These are phyloP conservation scores for Colletotrichum sp. DNA, from an alignment of 2,329 filamentous ascomycete genomes.

Conservation along the genomic window DNA sequence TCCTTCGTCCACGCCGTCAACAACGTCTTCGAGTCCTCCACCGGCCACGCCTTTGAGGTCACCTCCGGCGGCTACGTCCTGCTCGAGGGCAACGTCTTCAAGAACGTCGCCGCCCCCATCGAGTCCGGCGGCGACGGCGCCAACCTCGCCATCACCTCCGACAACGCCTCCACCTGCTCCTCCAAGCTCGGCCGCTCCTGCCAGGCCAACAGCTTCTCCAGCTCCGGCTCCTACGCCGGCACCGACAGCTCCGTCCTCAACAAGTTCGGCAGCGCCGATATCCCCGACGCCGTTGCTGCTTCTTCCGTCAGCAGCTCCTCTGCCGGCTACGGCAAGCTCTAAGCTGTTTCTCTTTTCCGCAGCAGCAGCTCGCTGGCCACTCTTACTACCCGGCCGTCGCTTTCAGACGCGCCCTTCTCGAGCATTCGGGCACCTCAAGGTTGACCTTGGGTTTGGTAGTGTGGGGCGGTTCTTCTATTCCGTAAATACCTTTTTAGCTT, in stretches of 20 bases:
- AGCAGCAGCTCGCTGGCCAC: neutral
- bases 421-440: neutral
- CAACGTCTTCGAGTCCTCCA: slow-evolving; percentile 62
- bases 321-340: slow-evolving; percentile 53
- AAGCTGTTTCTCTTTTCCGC: slow-evolving; percentile 10
- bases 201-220: slow-evolving; percentile 52
- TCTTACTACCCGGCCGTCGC: neutral
- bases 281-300: slow-evolving; percentile 31
- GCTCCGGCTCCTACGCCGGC: slow-evolving; percentile 40
- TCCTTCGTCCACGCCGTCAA: slow-evolving; percentile 64
- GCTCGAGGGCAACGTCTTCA: slow-evolving; percentile 65
- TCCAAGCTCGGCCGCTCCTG: slow-evolving; percentile 54
- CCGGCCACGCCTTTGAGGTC: slow-evolving; percentile 62
- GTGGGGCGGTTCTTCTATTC: neutral
- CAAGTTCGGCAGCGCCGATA: slow-evolving; percentile 52
- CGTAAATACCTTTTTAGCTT: neutral
- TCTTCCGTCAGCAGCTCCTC: slow-evolving; percentile 39
- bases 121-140: slow-evolving; percentile 26
- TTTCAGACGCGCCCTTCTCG: neutral
- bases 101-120: slow-evolving; percentile 51
- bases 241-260: slow-evolving; percentile 51
- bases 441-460: neutral
- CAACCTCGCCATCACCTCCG: slow-evolving; percentile 10
- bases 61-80: slow-evolving; percentile 45
- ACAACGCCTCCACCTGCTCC: slow-evolving; percentile 40